Conservation (phyloP, 2,329 filamentous ascomycete genomes). For the Salinomyces thailandicus region DNA sequence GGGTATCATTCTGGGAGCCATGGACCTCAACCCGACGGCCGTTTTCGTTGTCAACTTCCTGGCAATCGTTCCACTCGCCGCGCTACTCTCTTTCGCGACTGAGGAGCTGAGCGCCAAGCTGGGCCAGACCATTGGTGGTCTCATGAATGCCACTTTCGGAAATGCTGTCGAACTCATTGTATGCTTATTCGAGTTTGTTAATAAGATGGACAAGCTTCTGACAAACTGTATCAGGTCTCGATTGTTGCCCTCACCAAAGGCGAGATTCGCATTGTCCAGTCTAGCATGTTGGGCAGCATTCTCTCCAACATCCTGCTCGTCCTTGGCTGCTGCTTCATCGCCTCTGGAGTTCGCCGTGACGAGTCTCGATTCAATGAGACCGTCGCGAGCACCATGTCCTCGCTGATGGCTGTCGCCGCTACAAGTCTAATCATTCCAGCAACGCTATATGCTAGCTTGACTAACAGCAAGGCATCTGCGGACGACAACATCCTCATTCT, state of each 20-base stretch:
- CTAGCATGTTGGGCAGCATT: conserved; percentile 93
- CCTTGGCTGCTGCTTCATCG: conserved; percentile 44
- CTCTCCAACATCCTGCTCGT: conserved; percentile 85
- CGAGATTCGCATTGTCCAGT: conserved; percentile 93
- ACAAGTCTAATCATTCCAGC: conserved; percentile 45
- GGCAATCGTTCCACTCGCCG: conserved; percentile 65
- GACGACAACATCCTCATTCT: conserved; percentile 39
- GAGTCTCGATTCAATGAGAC: conserved; percentile 56
- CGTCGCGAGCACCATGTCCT: conserved; percentile 66
- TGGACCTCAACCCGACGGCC: conserved; percentile 53
- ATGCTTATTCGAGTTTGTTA: background rate
- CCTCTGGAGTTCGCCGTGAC: conserved; percentile 35
- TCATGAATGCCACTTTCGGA: conserved; percentile 67
- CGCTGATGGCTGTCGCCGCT: conserved; percentile 46
- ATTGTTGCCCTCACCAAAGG: conserved; percentile 77
- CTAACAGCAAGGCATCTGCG: conserved; percentile 29
- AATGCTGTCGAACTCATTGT: conserved; percentile 71
- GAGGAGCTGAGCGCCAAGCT: conserved; percentile 64
- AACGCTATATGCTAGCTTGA: conserved; percentile 40
- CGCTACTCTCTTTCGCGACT: conserved; percentile 65
- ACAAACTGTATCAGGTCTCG: conserved; percentile 54
- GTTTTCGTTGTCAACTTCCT: conserved; percentile 72
- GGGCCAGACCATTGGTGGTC: conserved; percentile 62
- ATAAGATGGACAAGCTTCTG: no score
- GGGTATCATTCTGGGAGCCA: conserved; percentile 56